Conservation (phyloP, 2,329 filamentous ascomycete species). For the Beauveria caledonica region DNA sequence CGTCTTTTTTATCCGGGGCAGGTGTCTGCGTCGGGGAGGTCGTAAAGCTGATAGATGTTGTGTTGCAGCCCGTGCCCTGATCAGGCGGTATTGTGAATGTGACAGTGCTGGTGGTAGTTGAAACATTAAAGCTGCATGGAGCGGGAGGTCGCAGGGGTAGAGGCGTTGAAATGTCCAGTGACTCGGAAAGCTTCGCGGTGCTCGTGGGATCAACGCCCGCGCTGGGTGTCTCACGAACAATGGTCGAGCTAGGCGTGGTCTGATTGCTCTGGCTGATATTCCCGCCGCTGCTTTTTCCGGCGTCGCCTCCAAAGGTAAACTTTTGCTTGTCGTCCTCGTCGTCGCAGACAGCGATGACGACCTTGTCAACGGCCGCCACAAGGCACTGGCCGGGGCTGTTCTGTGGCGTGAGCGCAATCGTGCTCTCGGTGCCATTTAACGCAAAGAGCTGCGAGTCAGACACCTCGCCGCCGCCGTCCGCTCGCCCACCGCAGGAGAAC, state of each 20-base stretch:
- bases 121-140: not conserved
- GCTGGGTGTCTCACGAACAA: not conserved
- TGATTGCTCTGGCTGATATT: not conserved
- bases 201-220: not conserved
- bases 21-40: not conserved
- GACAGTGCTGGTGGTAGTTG: slow-evolving; percentile 7
- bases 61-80: not conserved
- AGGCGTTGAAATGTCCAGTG: not conserved
- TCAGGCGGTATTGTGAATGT: slow-evolving; percentile 1
- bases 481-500: slow-evolving; percentile 51
- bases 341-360: slow-evolving; percentile 35
- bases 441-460: slow-evolving; percentile 45
- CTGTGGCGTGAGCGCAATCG: slow-evolving; percentile 35
- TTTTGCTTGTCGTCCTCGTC: slow-evolving; percentile 31
- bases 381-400: slow-evolving; percentile 35
- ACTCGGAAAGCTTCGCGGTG: not conserved
- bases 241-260: not conserved
- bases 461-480: slow-evolving; percentile 43
- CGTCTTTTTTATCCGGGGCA: not conserved
- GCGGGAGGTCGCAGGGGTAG: not conserved
- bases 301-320: slow-evolving; percentile 26
- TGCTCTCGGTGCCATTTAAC: slow-evolving; percentile 33
- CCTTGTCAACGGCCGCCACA: slow-evolving; percentile 34
- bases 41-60: not conserved
- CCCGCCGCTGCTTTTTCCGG: not conserved